A percentile compares a stretch with the other conserved stretches of the same genome.
Conservation (phyloP, 192 early-diverging fungal species). For the Paraglomus brasilianum region DNA sequence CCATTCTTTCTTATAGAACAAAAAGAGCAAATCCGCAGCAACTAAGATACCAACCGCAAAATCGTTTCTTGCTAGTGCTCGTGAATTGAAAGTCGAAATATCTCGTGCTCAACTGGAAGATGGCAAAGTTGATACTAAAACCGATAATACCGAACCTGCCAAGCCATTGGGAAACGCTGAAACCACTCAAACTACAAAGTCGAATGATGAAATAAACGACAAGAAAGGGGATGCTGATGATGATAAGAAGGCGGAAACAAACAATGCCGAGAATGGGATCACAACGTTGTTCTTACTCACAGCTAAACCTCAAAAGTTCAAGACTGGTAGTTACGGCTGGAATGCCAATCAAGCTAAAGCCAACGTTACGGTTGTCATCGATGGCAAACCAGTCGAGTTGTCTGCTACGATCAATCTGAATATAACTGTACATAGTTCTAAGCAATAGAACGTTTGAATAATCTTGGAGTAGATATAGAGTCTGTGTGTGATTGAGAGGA, state of each 20-base stretch:
- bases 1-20: slow-evolving; percentile 7
- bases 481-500: too few relatives aligned
- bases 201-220: background rate
- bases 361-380: slow-evolving; percentile 28
- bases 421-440: slow-evolving; percentile 27
- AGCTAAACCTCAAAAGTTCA: slow-evolving; percentile 20
- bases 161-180: background rate
- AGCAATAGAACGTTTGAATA: slow-evolving; percentile 2
- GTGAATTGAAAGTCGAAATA: slow-evolving; percentile 22
- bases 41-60: slow-evolving; percentile 14
- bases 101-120: background rate
- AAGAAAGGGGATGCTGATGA: background rate
- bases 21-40: background rate
- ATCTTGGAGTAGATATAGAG: too few relatives aligned
- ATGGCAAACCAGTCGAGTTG: slow-evolving; percentile 28
- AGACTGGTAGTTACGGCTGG: slow-evolving; percentile 23
- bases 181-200: too few relatives aligned
- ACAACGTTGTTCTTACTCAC: slow-evolving; percentile 14
- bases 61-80: slow-evolving; percentile 19
- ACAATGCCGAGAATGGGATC: slow-evolving; percentile 12
- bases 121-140: background rate
- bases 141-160: too few relatives aligned
- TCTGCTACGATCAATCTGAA: slow-evolving; percentile 27
- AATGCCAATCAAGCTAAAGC: background rate
- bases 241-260: slow-evolving; percentile 11